Percentiles rank a stretch among this genome's conserved stretches.
Evolutionary conservation across 2,329 filamentous ascomycete species (phyloP).

Genomic region (Piedraia hortae): DNA sequence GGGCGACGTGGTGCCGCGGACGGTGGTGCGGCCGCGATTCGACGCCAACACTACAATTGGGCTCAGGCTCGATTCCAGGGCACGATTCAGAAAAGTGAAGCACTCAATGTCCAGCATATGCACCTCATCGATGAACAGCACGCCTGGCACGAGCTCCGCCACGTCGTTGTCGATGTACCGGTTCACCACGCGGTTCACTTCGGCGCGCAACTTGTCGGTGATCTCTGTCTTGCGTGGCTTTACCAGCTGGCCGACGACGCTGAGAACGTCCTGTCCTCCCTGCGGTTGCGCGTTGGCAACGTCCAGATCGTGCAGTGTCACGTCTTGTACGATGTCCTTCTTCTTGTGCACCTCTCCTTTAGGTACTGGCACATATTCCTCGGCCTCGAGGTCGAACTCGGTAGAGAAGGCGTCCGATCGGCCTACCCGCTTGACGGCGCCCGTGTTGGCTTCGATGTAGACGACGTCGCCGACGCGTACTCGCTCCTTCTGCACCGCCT

Average conservation of each 20-base stretch:
- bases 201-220: constrained; percentile 77
- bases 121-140: constrained; percentile 95
- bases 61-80: constrained; percentile 81
- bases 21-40: constrained; percentile 79
- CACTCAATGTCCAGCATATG: constrained; percentile 99
- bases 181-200: constrained; percentile 99
- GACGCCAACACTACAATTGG: constrained; percentile 94
- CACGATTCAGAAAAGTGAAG: constrained; percentile 95
- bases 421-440: constrained; percentile 88
- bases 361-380: constrained; percentile 95
- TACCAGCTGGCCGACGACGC: constrained; percentile 99
- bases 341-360: constrained; percentile 99
- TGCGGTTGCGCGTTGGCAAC: constrained; percentile 86
- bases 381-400: constrained; percentile 92
- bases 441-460: constrained; percentile 97
- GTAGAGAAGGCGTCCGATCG: constrained; percentile 91
- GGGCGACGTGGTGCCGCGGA: constrained; percentile 37
- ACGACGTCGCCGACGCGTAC: constrained; percentile 92
- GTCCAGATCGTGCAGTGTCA: constrained; percentile 87
- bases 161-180: constrained; percentile 97
- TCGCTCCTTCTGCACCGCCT: constrained; percentile 94
- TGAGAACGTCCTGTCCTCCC: constrained; percentile 97
- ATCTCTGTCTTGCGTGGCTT: constrained; percentile 99
- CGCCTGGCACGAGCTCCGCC: constrained; percentile 88
- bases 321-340: constrained; percentile 98